These are phyloP conservation scores for Colletotrichum chlorophyti DNA, from an alignment of 2,329 filamentous ascomycete species.

Conservation along the genomic window DNA sequence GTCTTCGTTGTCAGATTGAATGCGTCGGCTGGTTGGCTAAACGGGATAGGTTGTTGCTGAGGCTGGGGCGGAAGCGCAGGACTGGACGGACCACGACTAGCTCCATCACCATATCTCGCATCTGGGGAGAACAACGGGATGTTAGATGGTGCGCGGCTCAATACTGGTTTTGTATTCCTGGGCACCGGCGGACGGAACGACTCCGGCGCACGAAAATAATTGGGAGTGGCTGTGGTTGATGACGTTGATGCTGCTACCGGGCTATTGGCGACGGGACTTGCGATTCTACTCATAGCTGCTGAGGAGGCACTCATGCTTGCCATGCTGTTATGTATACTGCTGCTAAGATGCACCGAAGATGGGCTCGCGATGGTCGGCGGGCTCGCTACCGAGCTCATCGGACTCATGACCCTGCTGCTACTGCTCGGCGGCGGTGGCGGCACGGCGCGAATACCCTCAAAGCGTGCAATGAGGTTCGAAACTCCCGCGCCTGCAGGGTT, in stretches of 20 bases:
- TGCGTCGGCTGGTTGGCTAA: slow-evolving; percentile 12
- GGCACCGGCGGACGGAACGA: slow-evolving; percentile 42
- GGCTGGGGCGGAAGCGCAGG: slow-evolving; percentile 10
- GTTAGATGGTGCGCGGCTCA: slow-evolving; percentile 32
- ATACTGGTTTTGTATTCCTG: slow-evolving; percentile 45
- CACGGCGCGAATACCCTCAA: slow-evolving; percentile 44
- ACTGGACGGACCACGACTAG: slow-evolving; percentile 2
- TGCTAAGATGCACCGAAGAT: slow-evolving; percentile 40
- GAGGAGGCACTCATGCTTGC: slow-evolving; percentile 31
- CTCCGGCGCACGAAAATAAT: slow-evolving; percentile 20
- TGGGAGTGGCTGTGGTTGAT: slow-evolving; percentile 24
- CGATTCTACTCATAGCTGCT: slow-evolving; percentile 32
- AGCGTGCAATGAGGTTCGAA: slow-evolving; percentile 47
- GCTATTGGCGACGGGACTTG: slow-evolving; percentile 39
- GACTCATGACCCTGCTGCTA: slow-evolving; percentile 35
- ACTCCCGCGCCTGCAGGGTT: slow-evolving; percentile 37
- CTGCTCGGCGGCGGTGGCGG: too few species aligned
- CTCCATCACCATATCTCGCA: slow-evolving; percentile 23
- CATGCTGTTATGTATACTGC: slow-evolving; percentile 35
- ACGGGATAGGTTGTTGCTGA: slow-evolving; percentile 4
- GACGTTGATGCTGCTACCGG: too few species aligned
- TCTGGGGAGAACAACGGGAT: slow-evolving; percentile 28
- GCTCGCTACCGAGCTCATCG: slow-evolving; percentile 32
- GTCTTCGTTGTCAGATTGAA: too few species aligned
- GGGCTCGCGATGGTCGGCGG: slow-evolving; percentile 31